These are phyloP conservation scores for Diaporthe nobilis DNA, from an alignment of 2,329 filamentous ascomycete species.

Conservation along the genomic window DNA sequence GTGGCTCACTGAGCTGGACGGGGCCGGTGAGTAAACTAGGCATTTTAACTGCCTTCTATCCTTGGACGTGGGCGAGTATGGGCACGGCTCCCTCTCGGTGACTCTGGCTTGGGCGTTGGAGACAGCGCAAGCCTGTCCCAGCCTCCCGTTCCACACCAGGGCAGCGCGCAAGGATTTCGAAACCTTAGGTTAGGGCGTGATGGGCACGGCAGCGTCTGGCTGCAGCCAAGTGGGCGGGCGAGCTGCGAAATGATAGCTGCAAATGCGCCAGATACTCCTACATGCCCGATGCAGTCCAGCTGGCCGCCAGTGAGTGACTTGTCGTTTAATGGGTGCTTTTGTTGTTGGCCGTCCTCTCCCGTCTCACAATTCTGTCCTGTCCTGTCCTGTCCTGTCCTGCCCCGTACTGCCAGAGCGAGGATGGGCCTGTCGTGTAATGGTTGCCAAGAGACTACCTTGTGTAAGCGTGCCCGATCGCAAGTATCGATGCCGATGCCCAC, in stretches of 20 bases:
- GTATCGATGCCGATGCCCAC: conserved; percentile 5
- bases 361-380: not conserved
- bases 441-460: conserved; percentile 23
- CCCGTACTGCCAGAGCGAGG: not conserved
- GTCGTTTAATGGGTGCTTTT: not conserved
- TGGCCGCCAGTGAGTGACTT: not conserved
- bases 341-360: not conserved
- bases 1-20: not conserved
- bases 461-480: not conserved
- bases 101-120: conserved; percentile 13
- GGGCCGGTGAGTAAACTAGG: conserved; percentile 26
- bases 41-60: conserved; percentile 17
- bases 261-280: not conserved
- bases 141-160: conserved; percentile 21
- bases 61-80: not conserved
- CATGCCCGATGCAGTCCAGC: conserved; percentile 14
- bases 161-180: conserved; percentile 26
- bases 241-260: conserved; percentile 3
- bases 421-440: conserved; percentile 5
- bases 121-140: conserved; percentile 32
- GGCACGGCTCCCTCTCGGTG: conserved; percentile 23
- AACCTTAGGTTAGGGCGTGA: conserved; percentile 8
- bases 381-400: not conserved
- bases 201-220: not conserved
- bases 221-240: not conserved